Evolutionary conservation across 1,284 basidiomycete species (phyloP), one percentile per base, ranked within the genome.

Genomic region (Polyporus tsugae): DNA sequence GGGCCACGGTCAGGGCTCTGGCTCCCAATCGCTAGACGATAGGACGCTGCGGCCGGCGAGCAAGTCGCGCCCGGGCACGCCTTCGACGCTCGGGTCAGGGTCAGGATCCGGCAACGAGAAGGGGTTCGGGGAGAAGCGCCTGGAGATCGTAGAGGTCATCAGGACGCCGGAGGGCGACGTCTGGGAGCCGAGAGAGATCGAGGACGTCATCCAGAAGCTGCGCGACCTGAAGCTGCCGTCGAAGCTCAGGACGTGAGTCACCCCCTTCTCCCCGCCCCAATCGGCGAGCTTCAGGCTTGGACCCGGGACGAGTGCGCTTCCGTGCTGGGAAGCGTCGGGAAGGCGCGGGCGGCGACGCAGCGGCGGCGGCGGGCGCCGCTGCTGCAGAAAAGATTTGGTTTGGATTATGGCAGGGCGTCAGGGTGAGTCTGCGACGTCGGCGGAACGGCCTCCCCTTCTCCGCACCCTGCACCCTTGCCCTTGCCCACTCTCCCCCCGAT

Each of bases 181-280:
- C 10, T 76, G 75, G 73, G 65, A 75, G 67, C 67, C 71, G 71
- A 73, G 71, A 64, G 77, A 76, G 41, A 36, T 77, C n/a, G 60
- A 69, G 41, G 72, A 77, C 46, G 75, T 77, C 17, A 74, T 79
- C 35, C 75, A 75, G 60, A 73, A 64, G 44, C 70, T 78, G 69
- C 66, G 77, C 25, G 72, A 68, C 70, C 69, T 78, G 65, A 71
- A 72, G 65, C 72, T 70, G 41, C 63, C 72, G 38, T 49, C 69
- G 59, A 72, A 60, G 62, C 60, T 70, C 60, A 69, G 61, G 64
- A 49, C 66, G 35, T 71, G 62, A 67, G 36, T 11, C 6, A 33
- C 29, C 44, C 7, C 29, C 49, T 52, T 33, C 49, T 25, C 11
- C 25, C 29, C 52, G 29, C 15, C 33, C 52, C 22, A 29, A 55